A percentile compares a stretch with the other conserved stretches of the same genome.
Conservation (phyloP, 2,329 filamentous ascomycete species). For the Penicillium sp. region DNA sequence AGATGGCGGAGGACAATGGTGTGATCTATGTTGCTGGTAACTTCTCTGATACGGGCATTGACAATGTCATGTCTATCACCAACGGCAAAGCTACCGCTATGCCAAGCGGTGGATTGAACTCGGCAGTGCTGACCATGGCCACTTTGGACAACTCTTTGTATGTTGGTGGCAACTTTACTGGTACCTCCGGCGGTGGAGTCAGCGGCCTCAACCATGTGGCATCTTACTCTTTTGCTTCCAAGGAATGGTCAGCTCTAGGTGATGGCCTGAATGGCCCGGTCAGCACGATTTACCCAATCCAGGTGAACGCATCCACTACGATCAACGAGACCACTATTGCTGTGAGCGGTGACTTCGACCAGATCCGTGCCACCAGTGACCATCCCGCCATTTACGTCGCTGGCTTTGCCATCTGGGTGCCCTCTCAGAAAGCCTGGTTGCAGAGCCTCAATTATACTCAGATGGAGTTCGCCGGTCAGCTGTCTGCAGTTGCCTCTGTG, state of each 20-base stretch:
- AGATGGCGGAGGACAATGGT: constrained; percentile 61
- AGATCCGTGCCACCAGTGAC: constrained; percentile 61
- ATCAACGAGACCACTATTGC: constrained; percentile 68
- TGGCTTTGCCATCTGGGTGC: constrained; percentile 89
- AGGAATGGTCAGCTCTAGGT: constrained; percentile 73
- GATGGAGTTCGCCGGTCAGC: constrained; percentile 64
- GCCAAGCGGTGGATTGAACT: constrained; percentile 70
- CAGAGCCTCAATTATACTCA: constrained; percentile 65
- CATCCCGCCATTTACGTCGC: constrained; percentile 58
- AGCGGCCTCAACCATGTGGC: constrained; percentile 70
- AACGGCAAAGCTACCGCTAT: constrained; percentile 58
- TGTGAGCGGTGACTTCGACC: constrained; percentile 72
- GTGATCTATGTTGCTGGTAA: constrained; percentile 75
- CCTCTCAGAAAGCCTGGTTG: constrained; percentile 79
- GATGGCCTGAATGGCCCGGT: constrained; percentile 81
- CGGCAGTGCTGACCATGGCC: constrained; percentile 67
- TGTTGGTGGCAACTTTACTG: constrained; percentile 78
- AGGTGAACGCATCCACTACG: constrained; percentile 68
- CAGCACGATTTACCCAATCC: constrained; percentile 66
- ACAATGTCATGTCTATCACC: constrained; percentile 72
- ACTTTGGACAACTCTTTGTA: constrained; percentile 64
- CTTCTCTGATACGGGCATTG: constrained; percentile 63
- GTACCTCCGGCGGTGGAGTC: constrained; percentile 58
- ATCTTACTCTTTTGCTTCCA: constrained; percentile 62
- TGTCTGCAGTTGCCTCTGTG: constrained; percentile 64